Percentiles rank a stretch among this genome's conserved stretches.
These are phyloP conservation scores for Gypsophila paniculata DNA, from an alignment of 179 eudicot genomes.

Conservation along the genomic window DNA sequence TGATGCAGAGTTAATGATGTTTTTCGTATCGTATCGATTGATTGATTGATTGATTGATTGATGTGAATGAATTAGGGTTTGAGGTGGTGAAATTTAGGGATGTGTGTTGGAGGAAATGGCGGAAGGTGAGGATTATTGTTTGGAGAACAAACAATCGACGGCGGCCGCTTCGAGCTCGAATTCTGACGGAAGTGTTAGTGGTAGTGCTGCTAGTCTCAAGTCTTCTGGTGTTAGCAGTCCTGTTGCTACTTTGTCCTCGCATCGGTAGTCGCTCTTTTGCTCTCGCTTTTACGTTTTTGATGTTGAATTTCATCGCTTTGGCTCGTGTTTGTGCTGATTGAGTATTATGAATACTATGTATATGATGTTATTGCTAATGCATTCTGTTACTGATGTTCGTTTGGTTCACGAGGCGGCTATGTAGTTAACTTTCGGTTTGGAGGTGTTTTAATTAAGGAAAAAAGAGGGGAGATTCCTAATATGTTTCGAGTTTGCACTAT, in stretches of 20 bases:
- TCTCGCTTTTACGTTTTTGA: not conserved
- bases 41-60: slow-evolving; percentile 7
- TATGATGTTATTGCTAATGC: not conserved
- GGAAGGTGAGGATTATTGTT: slow-evolving; percentile 51
- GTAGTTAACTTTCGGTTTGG: not conserved
- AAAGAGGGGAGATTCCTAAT: not conserved
- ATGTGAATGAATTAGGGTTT: slow-evolving; percentile 11
- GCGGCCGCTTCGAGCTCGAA: slow-evolving; percentile 64
- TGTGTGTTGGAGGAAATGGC: slow-evolving; percentile 47
- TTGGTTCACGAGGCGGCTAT: not conserved
- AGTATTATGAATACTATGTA: not conserved
- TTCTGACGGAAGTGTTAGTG: slow-evolving; percentile 45
- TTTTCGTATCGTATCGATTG: slow-evolving; percentile 24
- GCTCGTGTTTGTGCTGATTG: not conserved
- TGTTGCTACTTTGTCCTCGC: slow-evolving; percentile 49
- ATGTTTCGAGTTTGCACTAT: not conserved
- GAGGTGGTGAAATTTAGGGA: slow-evolving; percentile 17
- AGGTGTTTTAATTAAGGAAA: not conserved
- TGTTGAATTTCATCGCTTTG: slow-evolving; percentile 4
- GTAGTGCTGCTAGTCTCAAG: slow-evolving; percentile 50
- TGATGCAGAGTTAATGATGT: slow-evolving; percentile 8
- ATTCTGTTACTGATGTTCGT: not conserved
- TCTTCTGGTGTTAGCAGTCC: slow-evolving; percentile 70
- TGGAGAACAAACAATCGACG: slow-evolving; percentile 71
- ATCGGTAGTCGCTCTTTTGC: slow-evolving; percentile 43